Base-by-base conservation (phyloP, 2,329 filamentous ascomycete species). In the Sclerotiophoma versabilis region DNA sequence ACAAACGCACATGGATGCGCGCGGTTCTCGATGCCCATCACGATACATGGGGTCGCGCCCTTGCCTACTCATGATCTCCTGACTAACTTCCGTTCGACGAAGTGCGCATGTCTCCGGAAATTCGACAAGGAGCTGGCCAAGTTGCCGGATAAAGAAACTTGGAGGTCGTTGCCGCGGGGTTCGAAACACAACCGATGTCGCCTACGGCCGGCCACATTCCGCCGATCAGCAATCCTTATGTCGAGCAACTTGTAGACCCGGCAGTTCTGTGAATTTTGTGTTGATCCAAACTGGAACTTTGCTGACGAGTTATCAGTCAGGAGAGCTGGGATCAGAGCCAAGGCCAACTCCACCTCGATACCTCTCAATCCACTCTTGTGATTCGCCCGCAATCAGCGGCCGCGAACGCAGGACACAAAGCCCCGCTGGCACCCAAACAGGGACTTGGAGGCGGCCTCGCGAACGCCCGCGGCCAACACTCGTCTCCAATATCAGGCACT, bases 351-450 rank as follows among this genome's bases (percentile, higher is more conserved):
- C 70, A 72, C 43, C 59, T 72, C 49, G 70, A 73, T 36, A 68
- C 67, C 34, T 63, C 66, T 26, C 60, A 62, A 47, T 60, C 63
- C 17, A 62, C 63, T 30, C 66, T 71, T 45, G 60, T 62, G 45
- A 64, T 72, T 59, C 68, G 71, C 49, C 66, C 69, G 29, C 65
- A 69, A 42, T 59, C 60, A 49, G 58, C 64, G 54, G 60, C 65
- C 44, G 56, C 62, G 30, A 58, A 62, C 38, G 60, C 60, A 46
- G 60, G 47, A 48, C 69, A 71, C 54, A 74, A 73, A 61, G 70
- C 71, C n/a, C 71, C 71, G 42, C 61, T 74, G 55, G 71, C 71
- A 42, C 71, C 71, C 36, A 74, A 73, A 54, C 71, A 74, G 47
- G 71, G 71, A 42, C 59, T 72, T 29, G 69, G 58, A 41, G 71